Evolutionary conservation across 768 basidiomycete species (phyloP), one percentile per base, ranked within the genome.

Genomic region (Tricholoma sp.): DNA sequence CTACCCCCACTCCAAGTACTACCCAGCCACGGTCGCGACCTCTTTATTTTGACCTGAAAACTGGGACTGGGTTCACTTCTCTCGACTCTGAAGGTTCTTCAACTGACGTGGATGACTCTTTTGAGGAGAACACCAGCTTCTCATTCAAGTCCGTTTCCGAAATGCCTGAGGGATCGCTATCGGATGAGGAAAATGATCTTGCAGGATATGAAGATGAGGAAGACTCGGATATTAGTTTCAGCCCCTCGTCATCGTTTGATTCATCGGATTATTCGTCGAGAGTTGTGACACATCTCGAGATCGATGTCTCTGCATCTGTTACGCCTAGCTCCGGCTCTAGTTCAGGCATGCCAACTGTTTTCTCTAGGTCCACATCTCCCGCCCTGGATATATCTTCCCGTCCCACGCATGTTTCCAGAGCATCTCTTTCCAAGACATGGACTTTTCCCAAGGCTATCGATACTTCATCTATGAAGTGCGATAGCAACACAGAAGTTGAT

Each of bases 161-260:
- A 63, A 88, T 82, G 44, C 73, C 75, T 13, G 68, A 74, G 34
- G 65, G 66, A 13, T 66, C 70, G 34, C 67, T 71, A 53, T 76
- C 72, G 5, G 82, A 78, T n/a, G 75, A 80, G 36, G 82, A 85
- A 13, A 75, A 84, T 58, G 84, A 74, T 18, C 70, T 89, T 33
- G 80, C 75, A 42, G 77, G 83, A 29, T 90, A 89, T 55, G 88
- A 89, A 65, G 87, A 88, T 54, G 87, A 86, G 54, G 83, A 80
- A 2, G 84, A 84, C 52, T 77, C 75, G 1, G 82, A 86, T 63
- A 61, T 76, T 50, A 74, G 75, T 53, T 71, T 82, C 63, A 69
- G 67, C 42, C 73, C 77, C 1, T 80, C 79, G 3, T 85, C 83
- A 8, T 85, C 83, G 8, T 75, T 79, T 50, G 80, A 74, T 29